phyloP scores from a whole-genome alignment of 148 eudicot species.

The Chenopodium berlandieri region DNA sequence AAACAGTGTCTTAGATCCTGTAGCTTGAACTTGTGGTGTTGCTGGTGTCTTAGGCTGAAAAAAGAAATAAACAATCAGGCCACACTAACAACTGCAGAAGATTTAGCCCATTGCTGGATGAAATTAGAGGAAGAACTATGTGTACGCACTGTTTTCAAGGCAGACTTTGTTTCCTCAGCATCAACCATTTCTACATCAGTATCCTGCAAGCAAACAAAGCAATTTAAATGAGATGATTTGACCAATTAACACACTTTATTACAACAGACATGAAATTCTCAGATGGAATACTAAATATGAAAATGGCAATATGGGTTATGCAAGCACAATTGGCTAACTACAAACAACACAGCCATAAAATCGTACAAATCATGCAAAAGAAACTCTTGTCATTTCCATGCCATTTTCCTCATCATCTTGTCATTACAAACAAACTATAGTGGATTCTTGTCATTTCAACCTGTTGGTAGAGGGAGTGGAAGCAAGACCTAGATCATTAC shows the following conservation, averaged over 20 bases:
- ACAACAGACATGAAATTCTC: not conserved
- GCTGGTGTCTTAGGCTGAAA: slow-evolving; percentile 70
- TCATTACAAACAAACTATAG: too few relatives aligned
- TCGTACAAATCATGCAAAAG: too few relatives aligned
- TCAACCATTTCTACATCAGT: slow-evolving; percentile 78
- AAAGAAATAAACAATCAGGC: not conserved
- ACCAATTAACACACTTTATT: not conserved
- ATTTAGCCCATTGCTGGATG: not conserved
- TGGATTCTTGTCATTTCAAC: too few relatives aligned
- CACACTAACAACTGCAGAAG: not conserved
- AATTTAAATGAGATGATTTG: too few relatives aligned
- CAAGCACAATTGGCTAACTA: too few relatives aligned
- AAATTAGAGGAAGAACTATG: not conserved
- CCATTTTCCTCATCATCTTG: too few relatives aligned
- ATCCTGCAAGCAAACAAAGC: slow-evolving; percentile 37
- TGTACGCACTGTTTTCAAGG: slow-evolving; percentile 42
- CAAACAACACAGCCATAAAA: too few relatives aligned
- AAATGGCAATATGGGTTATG: too few relatives aligned
- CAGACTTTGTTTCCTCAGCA: slow-evolving; percentile 33
- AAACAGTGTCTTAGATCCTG: slow-evolving; percentile 71
- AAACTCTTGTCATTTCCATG: too few relatives aligned
- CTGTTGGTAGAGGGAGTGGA: not conserved
- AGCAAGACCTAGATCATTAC: slow-evolving; percentile 18
- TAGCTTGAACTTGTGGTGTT: slow-evolving; percentile 39
- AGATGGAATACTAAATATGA: not conserved